Evolutionary conservation across 371 early-diverging fungal species (phyloP).

Genomic region (Dichotomocladium elegans): DNA sequence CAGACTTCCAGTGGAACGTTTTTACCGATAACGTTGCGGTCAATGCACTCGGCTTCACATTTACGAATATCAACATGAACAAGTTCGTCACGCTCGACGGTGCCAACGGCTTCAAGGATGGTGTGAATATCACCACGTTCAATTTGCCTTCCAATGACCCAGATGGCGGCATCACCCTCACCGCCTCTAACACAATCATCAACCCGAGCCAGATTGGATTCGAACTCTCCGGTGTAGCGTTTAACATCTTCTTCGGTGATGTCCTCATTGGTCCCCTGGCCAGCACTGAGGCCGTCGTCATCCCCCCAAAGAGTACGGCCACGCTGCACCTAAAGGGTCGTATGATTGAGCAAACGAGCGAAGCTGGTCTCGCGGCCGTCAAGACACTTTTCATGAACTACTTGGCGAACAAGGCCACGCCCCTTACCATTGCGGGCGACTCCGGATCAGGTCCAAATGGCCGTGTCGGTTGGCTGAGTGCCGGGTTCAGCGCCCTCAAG

Average conservation of each 20-base stretch:
- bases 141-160: constrained; percentile 49
- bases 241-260: constrained; percentile 18
- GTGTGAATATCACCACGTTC: constrained; percentile 45
- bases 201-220: constrained; percentile 55
- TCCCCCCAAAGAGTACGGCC: constrained; percentile 21
- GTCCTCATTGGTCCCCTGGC: constrained; percentile 28
- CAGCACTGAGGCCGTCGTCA: constrained; percentile 14
- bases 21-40: constrained; percentile 37
- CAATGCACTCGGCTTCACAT: constrained; percentile 45
- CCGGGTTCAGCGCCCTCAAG: constrained; percentile 47
- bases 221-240: constrained; percentile 19
- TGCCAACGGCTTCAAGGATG: constrained; percentile 42
- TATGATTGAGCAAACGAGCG: constrained; percentile 32
- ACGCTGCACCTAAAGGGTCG: constrained; percentile 39
- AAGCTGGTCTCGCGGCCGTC: constrained; percentile 38
- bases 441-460: constrained; percentile 49
- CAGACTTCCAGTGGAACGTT: constrained; percentile 55
- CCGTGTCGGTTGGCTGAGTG: constrained; percentile 50
- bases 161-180: constrained; percentile 45
- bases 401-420: constrained; percentile 36
- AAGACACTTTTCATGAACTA: constrained; percentile 49
- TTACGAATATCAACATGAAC: constrained; percentile 40
- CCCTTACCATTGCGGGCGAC: constrained; percentile 41
- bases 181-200: constrained; percentile 32
- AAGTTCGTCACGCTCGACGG: constrained; percentile 42